phyloP scores from a whole-genome alignment of 192 early-diverging fungal species.

The Paraglomus occultum region DNA sequence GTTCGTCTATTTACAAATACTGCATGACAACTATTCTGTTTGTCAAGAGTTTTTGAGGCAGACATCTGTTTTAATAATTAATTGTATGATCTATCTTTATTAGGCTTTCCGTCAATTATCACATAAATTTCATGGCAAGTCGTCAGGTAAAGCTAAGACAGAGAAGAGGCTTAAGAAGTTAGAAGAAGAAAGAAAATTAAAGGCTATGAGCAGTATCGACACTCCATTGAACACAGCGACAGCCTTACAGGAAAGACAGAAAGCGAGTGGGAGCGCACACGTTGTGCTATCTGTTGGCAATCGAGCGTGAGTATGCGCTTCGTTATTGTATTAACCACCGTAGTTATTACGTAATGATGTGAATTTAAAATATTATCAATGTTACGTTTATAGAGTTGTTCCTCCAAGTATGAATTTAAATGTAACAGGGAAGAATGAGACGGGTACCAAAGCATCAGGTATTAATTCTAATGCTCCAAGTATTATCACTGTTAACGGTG shows the following conservation, averaged over 20 bases:
- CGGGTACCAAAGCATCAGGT: conserved; percentile 8
- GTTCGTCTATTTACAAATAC: too few relatives aligned
- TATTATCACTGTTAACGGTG: conserved; percentile 32
- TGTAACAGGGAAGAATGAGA: conserved; percentile 20
- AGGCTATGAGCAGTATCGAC: conserved; percentile 70
- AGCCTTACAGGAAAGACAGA: conserved; percentile 68
- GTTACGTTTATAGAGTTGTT: conserved; percentile 34
- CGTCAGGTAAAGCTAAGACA: conserved; percentile 90
- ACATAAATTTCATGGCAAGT: conserved; percentile 95
- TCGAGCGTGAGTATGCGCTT: conserved; percentile 45
- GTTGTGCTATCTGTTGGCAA: conserved; percentile 82
- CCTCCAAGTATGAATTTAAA: conserved; percentile 34
- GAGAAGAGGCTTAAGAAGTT: conserved; percentile 83
- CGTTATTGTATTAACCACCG: neutral
- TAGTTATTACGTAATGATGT: neutral
- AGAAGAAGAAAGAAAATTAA: conserved; percentile 74
- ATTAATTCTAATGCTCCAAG: conserved; percentile 33
- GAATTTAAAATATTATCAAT: neutral
- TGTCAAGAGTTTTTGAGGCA: neutral
- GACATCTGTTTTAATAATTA: neutral
- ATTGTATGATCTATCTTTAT: conserved; percentile 4
- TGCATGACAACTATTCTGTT: neutral
- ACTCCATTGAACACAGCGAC: conserved; percentile 76
- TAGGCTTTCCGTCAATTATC: conserved; percentile 85
- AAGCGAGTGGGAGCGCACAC: conserved; percentile 69